Conservation (phyloP, 1,284 basidiomycete species). For the Macrocystidia cucumis region DNA sequence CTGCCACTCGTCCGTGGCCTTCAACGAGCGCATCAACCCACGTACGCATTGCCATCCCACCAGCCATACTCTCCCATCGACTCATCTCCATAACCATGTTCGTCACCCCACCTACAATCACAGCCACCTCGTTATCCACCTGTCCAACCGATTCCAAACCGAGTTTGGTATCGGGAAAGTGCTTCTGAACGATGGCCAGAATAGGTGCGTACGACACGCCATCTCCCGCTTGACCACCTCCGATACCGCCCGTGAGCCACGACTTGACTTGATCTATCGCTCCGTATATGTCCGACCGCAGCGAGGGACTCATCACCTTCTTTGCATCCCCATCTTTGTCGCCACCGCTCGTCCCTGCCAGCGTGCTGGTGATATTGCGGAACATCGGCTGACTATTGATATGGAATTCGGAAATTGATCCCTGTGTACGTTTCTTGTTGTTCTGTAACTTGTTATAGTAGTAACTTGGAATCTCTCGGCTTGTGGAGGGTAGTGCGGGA, state of each 20-base stretch:
- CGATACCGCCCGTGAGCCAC: constrained; percentile 30
- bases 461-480: too few species aligned
- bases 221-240: constrained; percentile 36
- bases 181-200: constrained; percentile 34
- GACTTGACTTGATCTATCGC: constrained; percentile 33
- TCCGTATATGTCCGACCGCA: constrained; percentile 38
- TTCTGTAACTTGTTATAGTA: too few species aligned
- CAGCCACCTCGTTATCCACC: constrained; percentile 32
- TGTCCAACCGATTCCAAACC: constrained; percentile 35
- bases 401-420: too few species aligned
- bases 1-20: constrained; percentile 21
- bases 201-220: constrained; percentile 37
- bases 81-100: constrained; percentile 45
- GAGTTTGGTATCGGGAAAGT: constrained; percentile 34
- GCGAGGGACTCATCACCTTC: constrained; percentile 34
- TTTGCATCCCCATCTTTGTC: constrained; percentile 25
- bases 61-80: constrained; percentile 44
- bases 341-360: constrained; percentile 20
- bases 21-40: constrained; percentile 38
- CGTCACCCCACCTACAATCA: constrained; percentile 40
- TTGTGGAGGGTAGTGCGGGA: too few species aligned
- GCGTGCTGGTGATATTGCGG: constrained; percentile 31
- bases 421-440: too few species aligned
- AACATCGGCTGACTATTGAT: too few species aligned
- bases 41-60: constrained; percentile 44